Base-by-base conservation (phyloP, 257 asterid species). In the Plantago major region DNA sequence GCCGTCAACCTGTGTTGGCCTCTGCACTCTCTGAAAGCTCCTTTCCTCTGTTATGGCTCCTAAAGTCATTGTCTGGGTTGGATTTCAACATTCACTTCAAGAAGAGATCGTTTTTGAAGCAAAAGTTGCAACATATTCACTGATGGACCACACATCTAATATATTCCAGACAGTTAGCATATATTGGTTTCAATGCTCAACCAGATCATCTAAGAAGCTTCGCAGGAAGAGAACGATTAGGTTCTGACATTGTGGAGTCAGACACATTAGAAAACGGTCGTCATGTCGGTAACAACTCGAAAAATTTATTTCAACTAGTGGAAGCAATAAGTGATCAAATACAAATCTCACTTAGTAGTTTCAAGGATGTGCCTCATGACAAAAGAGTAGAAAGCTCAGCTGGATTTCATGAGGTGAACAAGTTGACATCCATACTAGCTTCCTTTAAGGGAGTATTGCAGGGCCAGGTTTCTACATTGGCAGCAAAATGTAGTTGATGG, bases 391-490 rank as follows among this genome's bases (percentile, higher is more conserved):
- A 71, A 67, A 48, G 64, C 63, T 17, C 72, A 33, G 58, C 77
- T 37, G 81, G 67, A 60, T 52, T 54, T 70, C 74, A 62, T 63
- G 79, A 77, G 66, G 67, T 81, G 51, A 79, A 69, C 63, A 78
- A 79, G 76, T 69, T 84, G 52, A 81, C 91, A 53, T 63, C 90
- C 40, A 49, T 66, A 11, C 51, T 81, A 62, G 74, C 97, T 62
- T 86, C 93, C 79, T 71, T 69, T 64, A 90, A 82, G 71, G 97
- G 95, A 66, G 74, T 86, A 51, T 79, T 92, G 55, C 78, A 81
- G 83, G 97, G 97, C 22, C 66, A 86, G 63, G 82, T 87, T 67
- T 83, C 82, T 53, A 67, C 82, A 44, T 80, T 55, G 80, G 77
- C 63, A 75, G 55, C 46, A 37, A 46, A 66, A 67, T 52, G 70